These are phyloP conservation scores for Sporothrix phasma DNA, from an alignment of 2,329 filamentous ascomycete species.

Conservation along the genomic window DNA sequence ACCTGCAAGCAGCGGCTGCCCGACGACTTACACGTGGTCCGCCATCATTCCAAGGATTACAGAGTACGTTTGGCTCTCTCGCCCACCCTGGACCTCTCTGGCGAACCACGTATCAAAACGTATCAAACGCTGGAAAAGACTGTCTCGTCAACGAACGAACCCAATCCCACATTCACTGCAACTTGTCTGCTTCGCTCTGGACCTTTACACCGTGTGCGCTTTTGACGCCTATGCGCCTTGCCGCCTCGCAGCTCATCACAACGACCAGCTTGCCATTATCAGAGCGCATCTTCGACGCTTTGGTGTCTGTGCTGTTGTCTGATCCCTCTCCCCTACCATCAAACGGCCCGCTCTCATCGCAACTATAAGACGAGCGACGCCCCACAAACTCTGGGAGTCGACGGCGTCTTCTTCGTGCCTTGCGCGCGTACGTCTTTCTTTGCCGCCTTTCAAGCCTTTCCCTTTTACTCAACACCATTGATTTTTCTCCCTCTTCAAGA, in stretches of 20 bases:
- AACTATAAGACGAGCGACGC: slow-evolving; percentile 1
- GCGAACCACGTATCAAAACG: slow-evolving; percentile 10
- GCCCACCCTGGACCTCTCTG: background rate
- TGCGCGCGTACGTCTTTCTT: background rate
- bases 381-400: background rate
- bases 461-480: background rate
- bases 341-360: background rate
- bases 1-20: background rate
- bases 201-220: background rate
- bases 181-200: background rate
- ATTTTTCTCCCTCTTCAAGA: background rate
- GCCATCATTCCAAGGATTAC: background rate
- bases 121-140: background rate
- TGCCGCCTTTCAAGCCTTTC: background rate
- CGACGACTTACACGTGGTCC: slow-evolving; percentile 7
- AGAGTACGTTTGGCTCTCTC: background rate
- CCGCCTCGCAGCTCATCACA: background rate
- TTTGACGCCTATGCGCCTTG: background rate
- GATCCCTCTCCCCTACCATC: background rate
- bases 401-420: background rate
- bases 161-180: slow-evolving; percentile 2
- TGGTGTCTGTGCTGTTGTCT: background rate
- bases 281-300: background rate
- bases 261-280: background rate
- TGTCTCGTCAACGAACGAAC: slow-evolving; percentile 5